phyloP scores from a whole-genome alignment of 75 land plant genomes.

The Cunninghamia lanceolata region DNA sequence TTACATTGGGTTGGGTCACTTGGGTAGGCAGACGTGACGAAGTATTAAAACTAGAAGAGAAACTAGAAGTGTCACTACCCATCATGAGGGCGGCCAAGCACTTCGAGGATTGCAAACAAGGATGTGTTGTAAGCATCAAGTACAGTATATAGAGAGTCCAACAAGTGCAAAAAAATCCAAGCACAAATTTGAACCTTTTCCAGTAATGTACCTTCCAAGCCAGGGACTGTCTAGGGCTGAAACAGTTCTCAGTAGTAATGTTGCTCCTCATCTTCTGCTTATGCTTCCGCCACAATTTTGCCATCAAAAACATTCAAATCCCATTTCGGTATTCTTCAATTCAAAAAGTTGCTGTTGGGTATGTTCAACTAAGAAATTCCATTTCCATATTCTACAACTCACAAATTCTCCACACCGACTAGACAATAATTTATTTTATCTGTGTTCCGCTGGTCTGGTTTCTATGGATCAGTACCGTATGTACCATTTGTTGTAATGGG shows the following conservation, averaged over 20 bases:
- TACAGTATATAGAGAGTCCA: slow-evolving; percentile 8
- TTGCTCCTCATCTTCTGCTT: neutral
- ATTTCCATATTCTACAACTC: neutral
- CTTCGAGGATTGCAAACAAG: slow-evolving; percentile 6
- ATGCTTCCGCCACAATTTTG: neutral
- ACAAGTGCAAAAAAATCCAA: slow-evolving; percentile 3
- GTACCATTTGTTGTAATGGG: too few species aligned
- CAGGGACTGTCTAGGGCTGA: neutral
- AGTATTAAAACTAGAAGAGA: neutral
- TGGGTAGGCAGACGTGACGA: neutral
- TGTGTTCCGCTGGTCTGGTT: neutral
- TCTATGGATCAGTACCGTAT: neutral
- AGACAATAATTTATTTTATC: neutral
- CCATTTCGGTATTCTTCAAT: neutral
- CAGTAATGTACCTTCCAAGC: slow-evolving; percentile 1
- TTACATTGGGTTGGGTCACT: neutral
- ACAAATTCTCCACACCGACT: neutral
- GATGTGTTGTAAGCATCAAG: slow-evolving; percentile 15
- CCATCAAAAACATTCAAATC: neutral
- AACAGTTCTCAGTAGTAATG: neutral
- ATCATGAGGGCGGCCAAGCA: slow-evolving; percentile 11
- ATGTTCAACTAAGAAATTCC: neutral
- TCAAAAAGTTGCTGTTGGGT: neutral
- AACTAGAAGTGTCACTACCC: slow-evolving; percentile 1
- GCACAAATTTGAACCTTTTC: neutral